Evolutionary conservation across 2,329 filamentous ascomycete species (phyloP), one percentile per base, ranked within the genome.

Genomic region (Colletotrichum sansevieriae): DNA sequence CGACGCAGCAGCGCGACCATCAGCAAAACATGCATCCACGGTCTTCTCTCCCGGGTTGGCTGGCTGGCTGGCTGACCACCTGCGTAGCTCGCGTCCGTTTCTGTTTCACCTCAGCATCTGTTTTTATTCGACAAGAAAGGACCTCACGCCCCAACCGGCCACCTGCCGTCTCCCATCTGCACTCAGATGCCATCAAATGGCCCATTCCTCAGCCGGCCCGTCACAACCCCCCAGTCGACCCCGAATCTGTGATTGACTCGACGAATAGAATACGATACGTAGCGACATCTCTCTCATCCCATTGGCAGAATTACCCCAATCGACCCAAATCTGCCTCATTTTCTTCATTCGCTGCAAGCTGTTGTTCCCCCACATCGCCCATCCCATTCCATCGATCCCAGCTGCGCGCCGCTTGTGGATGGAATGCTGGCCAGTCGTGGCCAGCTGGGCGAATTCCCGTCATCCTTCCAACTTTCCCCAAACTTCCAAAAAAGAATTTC

Each of bases 41-140:
- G 18, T 43, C 18, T 37, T 37, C 12, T 49, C 35, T 57, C 60
- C 55, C 44, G 11, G 57, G 58, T 51, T 67, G 41, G 55, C 62
- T 65, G 65, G 44, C 55, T 47, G 57, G 49, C 59, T 67, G 41
- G 55, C 62, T 60, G 65, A 51, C 55, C 55, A 59, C 56, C 41
- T 59, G 13, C 43, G 35, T 43, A 51, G 54, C 56, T 41, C 47
- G 13, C 43, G 25, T 43, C 56, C 25, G 33, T 22, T 46, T 47
- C 41, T 64, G 65, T 64, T 59, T 47, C 60, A 65, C 44, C 20
- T 51, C 60, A 54, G 11, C 25, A 11, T 25, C 29, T 20, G 12
- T 8, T 41, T 20, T 33, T 11, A 68, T 54, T 59, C 22, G 60
- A 46, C 33, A 46, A 39, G 22, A 55, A 39, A 35, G 13, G 20